Evolutionary conservation across 257 asterid species (phyloP).

Genomic region (Solanum bulbocastanum): DNA sequence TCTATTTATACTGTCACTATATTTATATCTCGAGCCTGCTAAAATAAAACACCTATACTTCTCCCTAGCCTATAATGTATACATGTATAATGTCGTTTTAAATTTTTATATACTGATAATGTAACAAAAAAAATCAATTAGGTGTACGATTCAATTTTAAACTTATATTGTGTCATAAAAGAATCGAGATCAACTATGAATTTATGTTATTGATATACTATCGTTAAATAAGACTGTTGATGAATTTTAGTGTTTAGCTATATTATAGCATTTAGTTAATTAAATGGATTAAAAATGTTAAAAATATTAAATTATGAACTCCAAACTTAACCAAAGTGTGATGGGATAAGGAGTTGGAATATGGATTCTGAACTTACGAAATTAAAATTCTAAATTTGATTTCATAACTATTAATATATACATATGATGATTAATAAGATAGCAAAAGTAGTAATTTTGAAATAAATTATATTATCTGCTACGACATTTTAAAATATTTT

Average conservation of each 20-base stretch:
- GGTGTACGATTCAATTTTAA: not conserved
- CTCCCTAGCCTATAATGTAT: not conserved
- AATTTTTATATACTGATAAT: not conserved
- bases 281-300: not conserved
- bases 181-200: too few relatives aligned
- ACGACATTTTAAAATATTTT: not conserved
- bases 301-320: too few relatives aligned
- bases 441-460: not conserved
- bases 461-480: not conserved
- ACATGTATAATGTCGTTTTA: not conserved
- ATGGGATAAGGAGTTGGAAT: fast-evolving
- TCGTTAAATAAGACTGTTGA: not conserved
- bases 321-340: not conserved
- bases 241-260: too few relatives aligned
- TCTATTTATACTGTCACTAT: not conserved
- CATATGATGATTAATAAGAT: not conserved
- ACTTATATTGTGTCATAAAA: not conserved
- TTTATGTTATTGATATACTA: too few relatives aligned
- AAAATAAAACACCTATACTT: not conserved
- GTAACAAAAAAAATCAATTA: not conserved
- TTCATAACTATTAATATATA: too few relatives aligned
- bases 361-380: not conserved
- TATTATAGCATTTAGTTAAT: not conserved
- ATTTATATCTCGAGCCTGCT: not conserved
- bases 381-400: too few relatives aligned